Evolutionary conservation across 257 asterid genomes (phyloP), one percentile per base, ranked within the genome.

Genomic region (Plectranthus barbatus): DNA sequence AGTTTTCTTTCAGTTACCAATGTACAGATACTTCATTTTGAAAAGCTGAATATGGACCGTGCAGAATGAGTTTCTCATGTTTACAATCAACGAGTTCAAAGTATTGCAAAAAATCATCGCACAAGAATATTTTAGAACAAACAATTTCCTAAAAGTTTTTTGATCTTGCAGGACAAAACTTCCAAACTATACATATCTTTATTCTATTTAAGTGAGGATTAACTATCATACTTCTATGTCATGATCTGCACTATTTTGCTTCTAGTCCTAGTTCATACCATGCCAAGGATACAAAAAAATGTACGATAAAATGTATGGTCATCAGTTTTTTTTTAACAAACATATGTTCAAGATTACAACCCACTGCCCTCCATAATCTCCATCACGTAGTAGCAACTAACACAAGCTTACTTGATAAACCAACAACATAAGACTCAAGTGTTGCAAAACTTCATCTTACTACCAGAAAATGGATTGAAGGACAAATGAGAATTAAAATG

Each of bases 361-460:
- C 34, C 62, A 49, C 29, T 31, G 48, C 37, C 55, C 10, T 68
- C 55, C 20, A 62, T 24, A 45, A 57, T 60, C 58, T 48, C 61
- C 61, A 49, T 34, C 19, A 62, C 58, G 66, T 42, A 49, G 47
- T 4, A 34, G 60, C 4, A 41, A 62, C 59, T 23, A 17, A 52
- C 29, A 46, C 58, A 50, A 24, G 55, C 69, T 66, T 41, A 67
- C 58, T 31, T 15, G 69, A 56, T 48, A 66, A 57, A 14, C 67
- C 53, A 57, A 36, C 53, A 57, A 36, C 17, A 40, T 20, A 47
- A 66, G 24, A 50, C 31, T 21, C 26, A 41, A 36, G 70, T 31
- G 24, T 15, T 60, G 49, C 41, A 61, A 74, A 64, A 50, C 60
- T 34, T 24, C 69, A 60, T 9, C 62, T n/a, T 45, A 68, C 60